phyloP scores from a whole-genome alignment of 1,139 yeast genomes.

The Protomyces lactucae-debilis region DNA sequence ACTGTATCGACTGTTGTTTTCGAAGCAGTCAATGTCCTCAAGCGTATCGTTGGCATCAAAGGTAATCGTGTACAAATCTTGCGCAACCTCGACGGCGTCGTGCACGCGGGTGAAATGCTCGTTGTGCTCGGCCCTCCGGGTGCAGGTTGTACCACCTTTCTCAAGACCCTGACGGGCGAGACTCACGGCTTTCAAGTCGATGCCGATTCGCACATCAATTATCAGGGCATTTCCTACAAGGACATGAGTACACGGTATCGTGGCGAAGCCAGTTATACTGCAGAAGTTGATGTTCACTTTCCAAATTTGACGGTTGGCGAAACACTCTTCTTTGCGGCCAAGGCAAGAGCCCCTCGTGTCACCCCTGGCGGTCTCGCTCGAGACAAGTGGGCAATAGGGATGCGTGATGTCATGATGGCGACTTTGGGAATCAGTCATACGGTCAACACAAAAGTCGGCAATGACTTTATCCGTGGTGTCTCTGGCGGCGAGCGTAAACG shows the following conservation, averaged over 20 bases:
- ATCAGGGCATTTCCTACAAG: slow-evolving; percentile 48
- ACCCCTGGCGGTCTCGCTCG: slow-evolving; percentile 57
- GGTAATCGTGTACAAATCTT: slow-evolving; percentile 38
- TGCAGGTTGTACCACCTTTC: slow-evolving; percentile 51
- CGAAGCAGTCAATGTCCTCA: slow-evolving; percentile 36
- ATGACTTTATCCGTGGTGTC: slow-evolving; percentile 58
- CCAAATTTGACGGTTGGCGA: slow-evolving; percentile 70
- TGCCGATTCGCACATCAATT: slow-evolving; percentile 41
- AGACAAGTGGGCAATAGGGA: slow-evolving; percentile 54
- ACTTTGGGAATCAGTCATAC: slow-evolving; percentile 59
- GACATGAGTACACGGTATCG: slow-evolving; percentile 53
- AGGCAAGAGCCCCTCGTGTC: slow-evolving; percentile 60
- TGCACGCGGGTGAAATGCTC: slow-evolving; percentile 52
- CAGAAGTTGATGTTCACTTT: slow-evolving; percentile 64
- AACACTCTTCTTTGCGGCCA: slow-evolving; percentile 62
- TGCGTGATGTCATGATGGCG: slow-evolving; percentile 67
- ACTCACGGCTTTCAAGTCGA: slow-evolving; percentile 47
- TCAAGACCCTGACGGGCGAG: slow-evolving; percentile 54
- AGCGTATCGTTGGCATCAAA: slow-evolving; percentile 32
- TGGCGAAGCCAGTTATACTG: slow-evolving; percentile 68
- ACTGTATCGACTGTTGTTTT: slow-evolving; percentile 54
- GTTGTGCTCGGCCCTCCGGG: slow-evolving; percentile 62
- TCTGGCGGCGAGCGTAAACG: slow-evolving; percentile 65
- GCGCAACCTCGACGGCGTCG: slow-evolving; percentile 44
- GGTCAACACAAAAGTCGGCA: slow-evolving; percentile 54